These are phyloP conservation scores for Seminavis robusta DNA, from an alignment of 108 stramenopile genomes.

Conservation along the genomic window DNA sequence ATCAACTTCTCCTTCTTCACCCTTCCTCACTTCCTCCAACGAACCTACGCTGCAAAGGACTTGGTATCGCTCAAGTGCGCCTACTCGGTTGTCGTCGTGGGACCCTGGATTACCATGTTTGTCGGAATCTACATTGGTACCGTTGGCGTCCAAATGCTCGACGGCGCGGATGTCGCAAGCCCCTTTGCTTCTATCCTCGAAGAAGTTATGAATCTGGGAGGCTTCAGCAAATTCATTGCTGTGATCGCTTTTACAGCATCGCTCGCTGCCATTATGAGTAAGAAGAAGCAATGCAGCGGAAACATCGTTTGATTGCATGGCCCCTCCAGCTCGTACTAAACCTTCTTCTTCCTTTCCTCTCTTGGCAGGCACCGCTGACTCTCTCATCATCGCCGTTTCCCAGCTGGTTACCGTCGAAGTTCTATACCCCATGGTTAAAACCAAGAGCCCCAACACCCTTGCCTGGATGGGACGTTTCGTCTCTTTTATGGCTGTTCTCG, in stretches of 20 bases:
- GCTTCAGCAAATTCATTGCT: constrained; percentile 17
- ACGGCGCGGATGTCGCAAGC: neutral
- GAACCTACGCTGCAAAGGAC: constrained; percentile 29
- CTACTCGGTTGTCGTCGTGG: constrained; percentile 7
- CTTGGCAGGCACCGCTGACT: no score
- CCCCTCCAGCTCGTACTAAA: no score
- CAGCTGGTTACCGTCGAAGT: constrained; percentile 33
- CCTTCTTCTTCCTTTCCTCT: no score
- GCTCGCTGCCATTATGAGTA: constrained; percentile 44
- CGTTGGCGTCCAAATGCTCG: constrained; percentile 23
- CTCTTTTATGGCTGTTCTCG: constrained; percentile 8
- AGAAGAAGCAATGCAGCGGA: no score
- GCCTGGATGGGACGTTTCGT: constrained; percentile 18
- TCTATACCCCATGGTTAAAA: constrained; percentile 9
- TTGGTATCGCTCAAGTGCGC: constrained; percentile 20
- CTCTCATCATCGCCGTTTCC: constrained; percentile 35
- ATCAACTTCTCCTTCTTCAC: constrained; percentile 34
- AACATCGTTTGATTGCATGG: no score
- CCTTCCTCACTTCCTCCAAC: constrained; percentile 33
- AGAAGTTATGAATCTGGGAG: constrained; percentile 16
- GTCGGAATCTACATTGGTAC: constrained; percentile 38
- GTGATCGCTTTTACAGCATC: constrained; percentile 27
- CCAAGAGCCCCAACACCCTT: neutral
- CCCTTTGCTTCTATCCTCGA: constrained; percentile 28
- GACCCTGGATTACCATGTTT: constrained; percentile 22